Evolutionary conservation across 208 protist species (phyloP), one percentile per base, ranked within the genome.

Genomic region (Porcisia hertigi): DNA sequence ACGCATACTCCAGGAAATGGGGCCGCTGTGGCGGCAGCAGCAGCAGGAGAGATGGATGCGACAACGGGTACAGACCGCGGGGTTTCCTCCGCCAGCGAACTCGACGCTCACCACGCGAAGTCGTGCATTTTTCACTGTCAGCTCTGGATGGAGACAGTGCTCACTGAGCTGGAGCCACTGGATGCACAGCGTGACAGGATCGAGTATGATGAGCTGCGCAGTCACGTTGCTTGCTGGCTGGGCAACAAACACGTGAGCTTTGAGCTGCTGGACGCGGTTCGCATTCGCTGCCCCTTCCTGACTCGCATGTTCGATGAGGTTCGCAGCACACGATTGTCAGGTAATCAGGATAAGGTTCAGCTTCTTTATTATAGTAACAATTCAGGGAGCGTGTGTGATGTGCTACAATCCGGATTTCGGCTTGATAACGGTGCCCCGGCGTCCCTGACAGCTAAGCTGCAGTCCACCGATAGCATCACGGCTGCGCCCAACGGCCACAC

Each of bases 321-420:
- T 1, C 60, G 70, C 55, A 69, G 43, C 54, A 72, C 67, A 47
- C 67, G 64, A 43, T 71, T 82, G 30, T 58, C 45, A 8, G 76
- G 47, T 60, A 74, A 83, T 53, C 58, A 74, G 45, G 86, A 89
- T 14, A 71, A 75, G 62, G 87, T 93, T 49, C 77, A 87, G 70
- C 77, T 95, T n/a, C 85, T 95, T 45, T 95, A 86, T 78, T 95
- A 95, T 81, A 91, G 83, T 54, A 93, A 92, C 79, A 95, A 95
- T 65, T 84, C 83, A 23, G 88, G 86, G 82, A 52, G 66, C 36
- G 76, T 76, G 45, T 66, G 73, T 0, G 84, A 92, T 3, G 88
- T 89, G 23, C 39, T 95, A 70, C 78, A 84, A 78, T 84, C 76
- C 45, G 91, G 91, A 53, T 95, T 95, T 73, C 41, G 87, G 76